Conservation (phyloP, 2,329 filamentous ascomycete genomes). For the Paraconiothyrium sp. region DNA sequence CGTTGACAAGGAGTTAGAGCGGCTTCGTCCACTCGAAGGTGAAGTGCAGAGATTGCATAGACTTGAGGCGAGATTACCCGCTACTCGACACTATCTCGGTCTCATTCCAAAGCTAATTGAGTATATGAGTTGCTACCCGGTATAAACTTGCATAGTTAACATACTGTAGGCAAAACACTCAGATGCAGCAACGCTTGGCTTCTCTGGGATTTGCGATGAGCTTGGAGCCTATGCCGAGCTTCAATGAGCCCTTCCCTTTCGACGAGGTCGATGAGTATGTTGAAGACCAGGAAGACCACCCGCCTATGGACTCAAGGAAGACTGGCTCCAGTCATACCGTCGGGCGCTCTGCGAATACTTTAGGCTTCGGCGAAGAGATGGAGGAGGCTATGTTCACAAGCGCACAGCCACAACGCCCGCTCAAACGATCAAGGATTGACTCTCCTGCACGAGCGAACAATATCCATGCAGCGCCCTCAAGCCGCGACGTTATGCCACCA, state of each 20-base stretch:
- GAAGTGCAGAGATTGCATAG: slow-evolving; percentile 32
- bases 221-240: slow-evolving; percentile 38
- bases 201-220: slow-evolving; percentile 40
- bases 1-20: slow-evolving; percentile 35
- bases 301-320: slow-evolving; percentile 20
- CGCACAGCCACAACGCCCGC: slow-evolving; percentile 31
- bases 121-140: slow-evolving; percentile 24
- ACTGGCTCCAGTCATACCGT: slow-evolving; percentile 37
- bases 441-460: slow-evolving; percentile 32
- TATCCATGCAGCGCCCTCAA: slow-evolving; percentile 27
- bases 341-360: slow-evolving; percentile 32
- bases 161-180: slow-evolving; percentile 37
- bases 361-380: slow-evolving; percentile 18
- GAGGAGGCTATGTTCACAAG: slow-evolving; percentile 17
- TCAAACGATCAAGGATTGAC: slow-evolving; percentile 46
- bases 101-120: slow-evolving; percentile 39
- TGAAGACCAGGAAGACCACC: neutral
- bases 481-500: slow-evolving; percentile 52
- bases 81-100: slow-evolving; percentile 39
- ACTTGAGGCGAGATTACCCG: slow-evolving; percentile 33
- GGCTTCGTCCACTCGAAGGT: slow-evolving; percentile 29
- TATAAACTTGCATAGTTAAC: slow-evolving; percentile 20
- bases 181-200: slow-evolving; percentile 40
- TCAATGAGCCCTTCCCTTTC: slow-evolving; percentile 22
- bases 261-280: slow-evolving; percentile 23